Percentiles rank a stretch among this genome's conserved stretches.
Conservation (phyloP, 129 eudicot species). For the Saposhnikovia divaricata region DNA sequence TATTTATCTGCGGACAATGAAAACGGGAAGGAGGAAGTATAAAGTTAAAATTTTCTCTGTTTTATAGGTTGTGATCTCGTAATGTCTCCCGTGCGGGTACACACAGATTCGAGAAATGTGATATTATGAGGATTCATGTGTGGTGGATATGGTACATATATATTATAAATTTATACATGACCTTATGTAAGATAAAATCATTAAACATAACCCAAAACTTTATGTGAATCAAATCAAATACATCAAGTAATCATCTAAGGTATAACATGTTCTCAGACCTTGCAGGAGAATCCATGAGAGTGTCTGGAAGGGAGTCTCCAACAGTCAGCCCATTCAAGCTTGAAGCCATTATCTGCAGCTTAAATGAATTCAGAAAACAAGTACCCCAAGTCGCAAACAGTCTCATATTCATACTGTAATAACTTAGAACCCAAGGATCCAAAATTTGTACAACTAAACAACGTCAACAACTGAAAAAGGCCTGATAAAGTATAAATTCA, state of each 20-base stretch:
- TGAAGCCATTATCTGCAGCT: slow-evolving; percentile 87
- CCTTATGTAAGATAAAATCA: not conserved
- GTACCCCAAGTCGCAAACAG: not conserved
- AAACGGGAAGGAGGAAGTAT: too few species aligned
- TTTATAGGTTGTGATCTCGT: not conserved
- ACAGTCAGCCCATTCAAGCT: slow-evolving; percentile 91
- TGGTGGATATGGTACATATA: not conserved
- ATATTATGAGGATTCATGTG: not conserved
- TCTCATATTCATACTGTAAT: not conserved
- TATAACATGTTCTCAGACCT: slow-evolving; percentile 68
- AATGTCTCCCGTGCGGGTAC: not conserved
- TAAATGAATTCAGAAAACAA: not conserved
- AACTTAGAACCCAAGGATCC: not conserved
- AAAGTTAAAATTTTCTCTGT: not conserved
- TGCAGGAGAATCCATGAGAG: slow-evolving; percentile 77
- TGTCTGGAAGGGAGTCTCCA: slow-evolving; percentile 67
- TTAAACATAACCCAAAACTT: not conserved
- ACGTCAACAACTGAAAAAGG: not conserved
- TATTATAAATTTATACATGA: not conserved
- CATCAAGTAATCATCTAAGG: slow-evolving; percentile 26
- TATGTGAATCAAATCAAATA: not conserved
- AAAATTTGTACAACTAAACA: not conserved
- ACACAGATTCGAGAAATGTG: not conserved
- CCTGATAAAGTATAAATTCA: not conserved
- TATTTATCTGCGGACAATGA: too few species aligned